Conservation (phyloP, 2,329 filamentous ascomycete genomes). For the Calonectria honghensis region DNA sequence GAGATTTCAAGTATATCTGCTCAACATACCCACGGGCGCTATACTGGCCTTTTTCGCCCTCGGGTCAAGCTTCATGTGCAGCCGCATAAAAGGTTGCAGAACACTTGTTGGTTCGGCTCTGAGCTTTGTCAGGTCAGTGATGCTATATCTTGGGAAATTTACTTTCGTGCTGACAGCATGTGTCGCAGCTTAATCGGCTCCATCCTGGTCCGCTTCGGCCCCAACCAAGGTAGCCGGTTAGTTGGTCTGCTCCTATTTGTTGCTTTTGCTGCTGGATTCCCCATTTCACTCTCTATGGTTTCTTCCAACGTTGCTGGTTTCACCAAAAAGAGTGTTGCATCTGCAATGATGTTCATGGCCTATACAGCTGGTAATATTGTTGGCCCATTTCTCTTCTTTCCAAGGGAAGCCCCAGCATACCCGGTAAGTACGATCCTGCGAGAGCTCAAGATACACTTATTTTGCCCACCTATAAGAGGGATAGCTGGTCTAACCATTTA, state of each 20-base stretch:
- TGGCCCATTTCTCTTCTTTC: slow-evolving; percentile 50
- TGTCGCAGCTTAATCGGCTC: slow-evolving; percentile 44
- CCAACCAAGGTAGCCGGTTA: slow-evolving; percentile 44
- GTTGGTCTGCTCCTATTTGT: slow-evolving; percentile 47
- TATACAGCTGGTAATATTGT: slow-evolving; percentile 49
- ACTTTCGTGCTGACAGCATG: background rate
- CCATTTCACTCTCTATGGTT: slow-evolving; percentile 46
- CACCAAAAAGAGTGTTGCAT: slow-evolving; percentile 50
- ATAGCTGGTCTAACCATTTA: background rate
- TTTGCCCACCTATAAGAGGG: accelerated
- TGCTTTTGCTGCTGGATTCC: slow-evolving; percentile 49
- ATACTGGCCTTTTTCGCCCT: slow-evolving; percentile 48
- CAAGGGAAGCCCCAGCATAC: slow-evolving; percentile 46
- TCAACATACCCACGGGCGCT: slow-evolving; percentile 51
- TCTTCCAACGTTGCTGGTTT: slow-evolving; percentile 51
- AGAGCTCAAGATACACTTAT: background rate
- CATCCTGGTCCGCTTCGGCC: slow-evolving; percentile 46
- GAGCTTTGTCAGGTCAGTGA: slow-evolving; percentile 46
- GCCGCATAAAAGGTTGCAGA: slow-evolving; percentile 46
- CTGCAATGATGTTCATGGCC: slow-evolving; percentile 52
- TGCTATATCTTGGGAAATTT: too few species aligned
- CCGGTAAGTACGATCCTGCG: slow-evolving; percentile 35
- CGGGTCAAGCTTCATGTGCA: slow-evolving; percentile 45
- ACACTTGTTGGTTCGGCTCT: slow-evolving; percentile 46
- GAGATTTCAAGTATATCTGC: slow-evolving; percentile 46